Evolutionary conservation across 78 protist genomes (phyloP).

Genomic region (Salpingoeca rosetta): DNA sequence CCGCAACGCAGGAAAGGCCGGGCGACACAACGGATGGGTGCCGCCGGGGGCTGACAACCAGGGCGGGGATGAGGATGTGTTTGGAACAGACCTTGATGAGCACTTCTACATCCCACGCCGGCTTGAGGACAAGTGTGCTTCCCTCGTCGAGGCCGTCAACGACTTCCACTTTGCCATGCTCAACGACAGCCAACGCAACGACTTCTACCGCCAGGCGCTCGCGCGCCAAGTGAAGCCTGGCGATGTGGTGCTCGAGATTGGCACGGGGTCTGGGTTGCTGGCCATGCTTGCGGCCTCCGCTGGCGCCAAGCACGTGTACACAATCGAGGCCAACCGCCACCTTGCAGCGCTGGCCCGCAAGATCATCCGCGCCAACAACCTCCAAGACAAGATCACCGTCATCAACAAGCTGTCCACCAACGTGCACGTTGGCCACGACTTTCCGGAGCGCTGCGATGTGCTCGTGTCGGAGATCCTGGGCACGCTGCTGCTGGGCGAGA

Average conservation of each 20-base stretch:
- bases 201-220: conserved; percentile 6
- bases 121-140: background rate
- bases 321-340: conserved; percentile 18
- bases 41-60: background rate
- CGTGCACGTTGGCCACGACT: background rate
- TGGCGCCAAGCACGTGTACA: conserved; percentile 18
- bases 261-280: conserved; percentile 35
- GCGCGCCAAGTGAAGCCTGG: background rate
- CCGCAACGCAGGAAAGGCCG: too few relatives aligned
- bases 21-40: too few relatives aligned
- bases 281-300: conserved; percentile 22
- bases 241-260: conserved; percentile 24
- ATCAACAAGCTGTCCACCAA: conserved; percentile 11
- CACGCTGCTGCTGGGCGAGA: conserved; percentile 29
- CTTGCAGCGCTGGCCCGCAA: background rate
- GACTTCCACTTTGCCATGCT: conserved; percentile 28
- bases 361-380: conserved; percentile 9
- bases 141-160: background rate
- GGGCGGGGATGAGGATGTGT: background rate
- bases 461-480: conserved; percentile 32
- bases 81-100: background rate
- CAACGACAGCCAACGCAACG: conserved; percentile 32
- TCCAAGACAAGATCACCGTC: background rate
- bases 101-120: background rate
- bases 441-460: background rate